Conservation (phyloP, 192 early-diverging fungal genomes). For the Gryganskiella cystojenkinii region DNA sequence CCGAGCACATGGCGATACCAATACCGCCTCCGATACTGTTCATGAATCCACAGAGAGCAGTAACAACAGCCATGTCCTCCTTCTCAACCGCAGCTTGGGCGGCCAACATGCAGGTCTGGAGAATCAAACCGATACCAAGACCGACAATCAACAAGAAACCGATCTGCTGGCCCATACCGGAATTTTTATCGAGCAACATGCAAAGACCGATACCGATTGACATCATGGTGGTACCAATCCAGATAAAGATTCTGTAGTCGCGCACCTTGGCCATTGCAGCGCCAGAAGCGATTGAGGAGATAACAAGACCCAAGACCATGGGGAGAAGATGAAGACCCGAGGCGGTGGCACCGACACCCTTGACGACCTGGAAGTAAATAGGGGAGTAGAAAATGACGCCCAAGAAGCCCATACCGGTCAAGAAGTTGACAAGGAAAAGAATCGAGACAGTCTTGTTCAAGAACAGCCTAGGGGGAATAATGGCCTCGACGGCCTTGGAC, state of each 20-base stretch:
- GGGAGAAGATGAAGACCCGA: conserved; percentile 81
- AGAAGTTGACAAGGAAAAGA: conserved; percentile 68
- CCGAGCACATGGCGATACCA: conserved; percentile 72
- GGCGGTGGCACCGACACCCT: conserved; percentile 73
- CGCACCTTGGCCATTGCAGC: conserved; percentile 67
- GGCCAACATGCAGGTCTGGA: conserved; percentile 79
- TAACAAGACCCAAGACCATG: conserved; percentile 73
- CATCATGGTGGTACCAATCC: conserved; percentile 70
- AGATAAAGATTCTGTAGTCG: conserved; percentile 70
- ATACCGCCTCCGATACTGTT: conserved; percentile 56
- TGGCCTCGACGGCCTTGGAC: conserved; percentile 77
- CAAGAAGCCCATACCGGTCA: conserved; percentile 70
- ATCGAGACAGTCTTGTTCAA: conserved; percentile 69
- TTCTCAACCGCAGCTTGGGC: conserved; percentile 74
- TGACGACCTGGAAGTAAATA: conserved; percentile 84
- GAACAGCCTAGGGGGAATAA: conserved; percentile 73
- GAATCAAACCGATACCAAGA: conserved; percentile 74
- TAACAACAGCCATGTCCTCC: conserved; percentile 75
- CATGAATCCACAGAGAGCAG: conserved; percentile 72
- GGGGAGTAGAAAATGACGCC: conserved; percentile 78
- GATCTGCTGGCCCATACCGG: conserved; percentile 61
- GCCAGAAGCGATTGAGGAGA: conserved; percentile 76
- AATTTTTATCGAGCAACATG: conserved; percentile 63
- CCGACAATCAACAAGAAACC: conserved; percentile 76
- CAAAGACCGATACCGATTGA: conserved; percentile 72